Conservation (phyloP, 208 protist species). For the Wallacemonas collosoma region DNA sequence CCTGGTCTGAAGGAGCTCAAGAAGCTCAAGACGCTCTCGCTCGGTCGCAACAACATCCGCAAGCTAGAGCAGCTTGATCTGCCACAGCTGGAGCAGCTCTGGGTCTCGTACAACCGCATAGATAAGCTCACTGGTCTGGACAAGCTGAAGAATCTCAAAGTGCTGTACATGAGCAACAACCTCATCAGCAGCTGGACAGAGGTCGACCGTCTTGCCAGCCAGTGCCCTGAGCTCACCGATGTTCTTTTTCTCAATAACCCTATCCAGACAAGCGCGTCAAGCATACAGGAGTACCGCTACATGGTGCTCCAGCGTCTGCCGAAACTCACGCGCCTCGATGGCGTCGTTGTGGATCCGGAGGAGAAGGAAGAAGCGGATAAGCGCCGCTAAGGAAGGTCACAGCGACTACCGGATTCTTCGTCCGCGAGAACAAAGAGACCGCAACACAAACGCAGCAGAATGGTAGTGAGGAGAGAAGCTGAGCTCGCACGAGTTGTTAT, state of each 20-base stretch:
- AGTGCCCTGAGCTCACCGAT: constrained; percentile 92
- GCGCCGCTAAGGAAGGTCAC: constrained; percentile 45
- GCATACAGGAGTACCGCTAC: constrained; percentile 83
- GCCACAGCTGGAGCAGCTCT: constrained; percentile 94
- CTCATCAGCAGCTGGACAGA: constrained; percentile 94
- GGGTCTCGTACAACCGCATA: constrained; percentile 97
- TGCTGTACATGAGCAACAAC: constrained; percentile 96
- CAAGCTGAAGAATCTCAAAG: constrained; percentile 91
- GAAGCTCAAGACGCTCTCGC: constrained; percentile 92
- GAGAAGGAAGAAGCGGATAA: constrained; percentile 92
- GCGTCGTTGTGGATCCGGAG: constrained; percentile 85
- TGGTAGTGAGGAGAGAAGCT: too few species aligned
- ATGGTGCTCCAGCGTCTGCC: constrained; percentile 89
- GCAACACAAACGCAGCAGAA: too few species aligned
- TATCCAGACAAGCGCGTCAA: constrained; percentile 72
- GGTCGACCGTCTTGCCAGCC: constrained; percentile 91
- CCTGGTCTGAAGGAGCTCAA: constrained; percentile 91
- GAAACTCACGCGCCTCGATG: constrained; percentile 86
- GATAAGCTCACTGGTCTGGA: constrained; percentile 94
- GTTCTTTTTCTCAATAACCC: constrained; percentile 95
- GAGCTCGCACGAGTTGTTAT: background rate
- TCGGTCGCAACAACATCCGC: constrained; percentile 95
- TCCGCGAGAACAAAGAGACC: too few species aligned
- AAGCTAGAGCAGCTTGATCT: constrained; percentile 95
- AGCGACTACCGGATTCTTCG: too few species aligned